Base-by-base conservation (phyloP, 1,284 basidiomycete species). In the Phenoliferia sp. region DNA sequence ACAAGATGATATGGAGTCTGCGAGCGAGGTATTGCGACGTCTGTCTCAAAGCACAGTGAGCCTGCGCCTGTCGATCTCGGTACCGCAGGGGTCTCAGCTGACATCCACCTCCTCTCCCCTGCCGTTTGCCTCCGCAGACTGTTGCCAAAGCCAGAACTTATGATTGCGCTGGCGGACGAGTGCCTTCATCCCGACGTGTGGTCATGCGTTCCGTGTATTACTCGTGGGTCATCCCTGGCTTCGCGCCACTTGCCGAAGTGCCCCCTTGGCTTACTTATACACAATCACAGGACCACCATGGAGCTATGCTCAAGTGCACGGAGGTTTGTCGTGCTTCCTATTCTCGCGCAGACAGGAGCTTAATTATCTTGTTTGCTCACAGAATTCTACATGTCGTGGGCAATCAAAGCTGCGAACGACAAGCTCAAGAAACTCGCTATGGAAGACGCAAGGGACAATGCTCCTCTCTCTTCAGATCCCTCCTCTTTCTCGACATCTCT, bases 1-100 rank as follows among this genome's bases (percentile, higher is more conserved):
- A 64, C 63, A 59, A 60, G 58, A 64, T 64, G 34, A 29, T 31
- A 44, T 64, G 57, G 55, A 39, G 17, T 16, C 48, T 60, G 17
- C 32, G 58, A n/a, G 34, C 39, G 17, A 31, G 63, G n/a, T 59
- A 50, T 33, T 64, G 63, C 63, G 63, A 64, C 29, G 26, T 52
- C 17, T 63, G 62, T 28, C 28, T 63, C 29, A 63, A 63, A 31
- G 7, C 19, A 31, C 12, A 48, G 48, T 52, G 28, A 19, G 48
- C 19, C 48, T 19, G 9, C 48, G 48, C 48, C 48, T 26, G 48
- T 22, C 39, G 39, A 44, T 12, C 39, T 22, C 39, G 22, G 12
- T 22, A 12, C 48, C 28, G 22, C 48, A 26, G 5, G 22, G 48
- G 28, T 52, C 48, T 5, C 48, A 12, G 12, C 39, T 12, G 22